phyloP scores from a whole-genome alignment of 768 basidiomycete genomes.

The Mycena pura region DNA sequence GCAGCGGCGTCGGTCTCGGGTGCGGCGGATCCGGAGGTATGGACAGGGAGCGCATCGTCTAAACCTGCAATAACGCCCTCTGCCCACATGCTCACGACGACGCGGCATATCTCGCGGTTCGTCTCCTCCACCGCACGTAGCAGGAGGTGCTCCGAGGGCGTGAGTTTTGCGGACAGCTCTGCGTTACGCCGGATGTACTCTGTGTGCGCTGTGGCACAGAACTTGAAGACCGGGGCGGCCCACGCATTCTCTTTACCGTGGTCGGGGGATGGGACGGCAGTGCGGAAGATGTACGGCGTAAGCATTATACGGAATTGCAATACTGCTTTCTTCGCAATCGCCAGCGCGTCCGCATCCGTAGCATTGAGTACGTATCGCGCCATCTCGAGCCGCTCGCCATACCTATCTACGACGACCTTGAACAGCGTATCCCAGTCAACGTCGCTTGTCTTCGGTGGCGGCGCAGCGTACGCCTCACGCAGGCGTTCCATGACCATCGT shows the following conservation, averaged over 20 bases:
- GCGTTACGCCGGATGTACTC: constrained; percentile 26
- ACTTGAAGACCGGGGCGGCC: constrained; percentile 43
- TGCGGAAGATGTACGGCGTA: constrained; percentile 37
- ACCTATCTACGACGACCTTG: constrained; percentile 48
- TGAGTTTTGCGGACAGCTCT: constrained; percentile 20
- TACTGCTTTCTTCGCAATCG: constrained; percentile 32
- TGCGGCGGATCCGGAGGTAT: too few relatives aligned
- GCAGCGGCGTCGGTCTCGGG: constrained; percentile 1
- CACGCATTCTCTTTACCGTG: constrained; percentile 32
- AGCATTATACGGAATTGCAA: constrained; percentile 40
- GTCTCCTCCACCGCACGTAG: constrained; percentile 24
- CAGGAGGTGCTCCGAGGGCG: constrained; percentile 26
- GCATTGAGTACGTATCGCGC: constrained; percentile 43
- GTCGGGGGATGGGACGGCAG: constrained; percentile 17
- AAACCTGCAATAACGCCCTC: constrained; percentile 27
- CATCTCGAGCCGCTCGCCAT: constrained; percentile 48
- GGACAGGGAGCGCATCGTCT: constrained; percentile 15
- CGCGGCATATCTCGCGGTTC: constrained; percentile 31
- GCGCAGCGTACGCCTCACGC: constrained; percentile 29
- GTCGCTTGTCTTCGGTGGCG: constrained; percentile 33
- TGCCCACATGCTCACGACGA: constrained; percentile 27
- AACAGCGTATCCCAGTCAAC: constrained; percentile 51
- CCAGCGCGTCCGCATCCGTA: constrained; percentile 16
- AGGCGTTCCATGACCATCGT: constrained; percentile 28
- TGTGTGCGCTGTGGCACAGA: constrained; percentile 43